Evolutionary conservation across 1,284 basidiomycete genomes (phyloP), one percentile per base, ranked within the genome.

Genomic region (Ustilago bromivora): DNA sequence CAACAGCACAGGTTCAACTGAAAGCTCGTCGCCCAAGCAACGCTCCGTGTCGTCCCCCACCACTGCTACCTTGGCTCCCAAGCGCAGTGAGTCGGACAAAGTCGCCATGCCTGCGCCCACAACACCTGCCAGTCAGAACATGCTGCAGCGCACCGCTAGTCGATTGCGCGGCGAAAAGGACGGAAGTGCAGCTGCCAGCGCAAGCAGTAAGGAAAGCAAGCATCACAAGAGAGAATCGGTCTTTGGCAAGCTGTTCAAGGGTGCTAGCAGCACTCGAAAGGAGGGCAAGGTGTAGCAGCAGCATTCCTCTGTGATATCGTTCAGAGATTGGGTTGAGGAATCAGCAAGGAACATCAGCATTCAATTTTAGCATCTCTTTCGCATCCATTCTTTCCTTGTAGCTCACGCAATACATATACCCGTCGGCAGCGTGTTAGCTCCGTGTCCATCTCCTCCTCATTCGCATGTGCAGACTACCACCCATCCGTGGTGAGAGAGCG

Each of bases 171-270:
- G 62, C 23, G 64, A 38, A 19, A 46, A 46, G 17, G 53, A 31
- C 17, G 31, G 23, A 28, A 3, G 23, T 28, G 43, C 53, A 15
- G 46, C 51, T 13, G 36, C 47, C 31, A 46, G 13, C 13, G 57
- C 41, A 13, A 55, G 17, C 17, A 38, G 32, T 19, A 19, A 23
- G 38, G n/a, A 40, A 11, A 47, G 38, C 31, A 57, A 57, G 57
- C 51, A 53, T 23, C 41, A 34, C 10, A 76, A 67, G 47, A 61
- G 74, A 34, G 69, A 71, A 13, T 76, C 74, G 23, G 69, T 76
- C 31, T 66, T 76, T 56, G 69, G 69, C 66, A 76, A 76, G 61
- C 43, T 76, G 12, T 72, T 76, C 69, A 76, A 67, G 32, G 56
- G 68, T 15, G 31, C 41, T 40, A 56, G 51, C 35, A 54, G 58